A percentile compares a stretch with the other conserved stretches of the same genome.
Conservation (phyloP, 2,329 filamentous ascomycete genomes). For the Penicillium sp. region DNA sequence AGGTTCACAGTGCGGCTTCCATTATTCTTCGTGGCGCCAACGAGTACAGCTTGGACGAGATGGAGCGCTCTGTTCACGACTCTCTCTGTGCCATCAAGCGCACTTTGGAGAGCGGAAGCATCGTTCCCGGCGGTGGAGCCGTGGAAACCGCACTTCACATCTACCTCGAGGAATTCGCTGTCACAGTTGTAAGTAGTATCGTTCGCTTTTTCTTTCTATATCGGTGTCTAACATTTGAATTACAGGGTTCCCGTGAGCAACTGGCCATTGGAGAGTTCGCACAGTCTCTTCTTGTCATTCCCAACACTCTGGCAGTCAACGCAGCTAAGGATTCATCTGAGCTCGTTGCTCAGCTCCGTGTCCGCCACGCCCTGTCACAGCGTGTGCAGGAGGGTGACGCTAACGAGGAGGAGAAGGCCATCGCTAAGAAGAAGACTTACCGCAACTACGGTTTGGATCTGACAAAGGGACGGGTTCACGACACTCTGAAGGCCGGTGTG, state of each 20-base stretch:
- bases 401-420: conserved; percentile 78
- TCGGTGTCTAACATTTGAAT: conserved; percentile 9
- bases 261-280: conserved; percentile 97
- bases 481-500: conserved; percentile 91
- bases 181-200: conserved; percentile 70
- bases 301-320: conserved; percentile 95
- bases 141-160: conserved; percentile 99
- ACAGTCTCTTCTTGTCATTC: conserved; percentile 87
- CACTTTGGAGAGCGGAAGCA: conserved; percentile 92
- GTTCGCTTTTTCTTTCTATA: conserved; percentile 1
- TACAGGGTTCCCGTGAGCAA: conserved; percentile 83
- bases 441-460: conserved; percentile 98
- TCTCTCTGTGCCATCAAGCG: conserved; percentile 96
- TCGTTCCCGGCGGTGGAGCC: conserved; percentile 93
- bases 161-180: conserved; percentile 97
- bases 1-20: conserved; percentile 88
- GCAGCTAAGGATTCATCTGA: conserved; percentile 95
- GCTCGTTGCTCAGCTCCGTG: conserved; percentile 91
- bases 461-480: conserved; percentile 82
- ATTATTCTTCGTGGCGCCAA: conserved; percentile 95
- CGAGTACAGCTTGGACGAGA: conserved; percentile 96
- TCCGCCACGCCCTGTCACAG: conserved; percentile 90
- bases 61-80: conserved; percentile 98
- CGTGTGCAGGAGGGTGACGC: conserved; percentile 79
- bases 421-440: conserved; percentile 94